These are phyloP conservation scores for Xanthoconium stramineum DNA, from an alignment of 768 basidiomycete genomes.

Conservation along the genomic window DNA sequence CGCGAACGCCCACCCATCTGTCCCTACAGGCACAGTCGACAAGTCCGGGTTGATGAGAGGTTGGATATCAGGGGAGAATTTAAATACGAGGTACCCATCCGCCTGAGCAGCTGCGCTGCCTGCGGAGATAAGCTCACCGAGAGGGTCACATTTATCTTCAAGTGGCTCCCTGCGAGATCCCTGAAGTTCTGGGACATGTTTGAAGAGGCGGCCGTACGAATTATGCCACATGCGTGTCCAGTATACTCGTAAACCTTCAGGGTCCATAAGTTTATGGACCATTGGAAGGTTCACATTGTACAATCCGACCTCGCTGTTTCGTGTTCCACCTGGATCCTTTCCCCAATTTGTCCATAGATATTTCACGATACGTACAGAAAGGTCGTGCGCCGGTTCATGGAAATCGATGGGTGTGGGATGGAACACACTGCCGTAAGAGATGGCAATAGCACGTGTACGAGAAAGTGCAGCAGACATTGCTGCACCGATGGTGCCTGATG, in stretches of 20 bases:
- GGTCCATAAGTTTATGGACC: slow-evolving; percentile 57
- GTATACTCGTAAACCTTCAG: slow-evolving; percentile 60
- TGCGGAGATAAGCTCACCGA: slow-evolving; percentile 5
- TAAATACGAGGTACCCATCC: slow-evolving; percentile 55
- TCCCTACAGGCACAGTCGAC: slow-evolving; percentile 64
- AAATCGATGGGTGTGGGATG: slow-evolving; percentile 60
- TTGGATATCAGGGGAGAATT: slow-evolving; percentile 72
- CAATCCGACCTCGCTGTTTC: slow-evolving; percentile 68
- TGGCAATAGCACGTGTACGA: slow-evolving; percentile 70
- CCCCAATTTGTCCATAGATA: slow-evolving; percentile 89
- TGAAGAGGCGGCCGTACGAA: slow-evolving; percentile 79
- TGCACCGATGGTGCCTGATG: slow-evolving; percentile 91
- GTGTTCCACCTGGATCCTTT: slow-evolving; percentile 53
- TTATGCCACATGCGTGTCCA: slow-evolving; percentile 89
- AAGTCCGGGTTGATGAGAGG: slow-evolving; percentile 59
- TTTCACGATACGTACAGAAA: slow-evolving; percentile 64
- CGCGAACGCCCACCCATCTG: slow-evolving; percentile 78
- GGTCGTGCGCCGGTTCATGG: slow-evolving; percentile 68
- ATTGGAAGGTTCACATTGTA: slow-evolving; percentile 90
- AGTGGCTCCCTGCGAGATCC: slow-evolving; percentile 25
- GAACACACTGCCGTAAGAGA: slow-evolving; percentile 82
- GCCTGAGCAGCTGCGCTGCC: slow-evolving; percentile 12
- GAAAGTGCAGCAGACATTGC: slow-evolving; percentile 79
- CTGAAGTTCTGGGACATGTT: slow-evolving; percentile 33
- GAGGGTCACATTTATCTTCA: slow-evolving; percentile 45